Evolutionary conservation across 192 early-diverging fungal genomes (phyloP).

Genomic region (Paraglomus occultum): DNA sequence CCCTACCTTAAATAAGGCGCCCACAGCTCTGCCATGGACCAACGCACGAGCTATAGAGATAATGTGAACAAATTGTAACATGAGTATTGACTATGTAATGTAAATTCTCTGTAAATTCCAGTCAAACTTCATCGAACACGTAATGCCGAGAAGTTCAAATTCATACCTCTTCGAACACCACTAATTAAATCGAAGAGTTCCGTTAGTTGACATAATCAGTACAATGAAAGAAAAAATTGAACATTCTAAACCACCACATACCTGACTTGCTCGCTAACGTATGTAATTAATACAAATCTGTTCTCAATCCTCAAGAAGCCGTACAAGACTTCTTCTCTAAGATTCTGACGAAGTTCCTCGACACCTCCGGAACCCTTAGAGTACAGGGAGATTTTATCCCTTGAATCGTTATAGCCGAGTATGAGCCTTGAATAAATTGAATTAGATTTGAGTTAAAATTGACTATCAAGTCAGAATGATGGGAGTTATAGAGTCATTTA

Average conservation of each 20-base stretch:
- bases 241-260: constrained; percentile 27
- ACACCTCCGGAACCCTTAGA: constrained; percentile 52
- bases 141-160: no score
- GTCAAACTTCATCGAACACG: no score
- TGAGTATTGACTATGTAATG: no score
- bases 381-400: constrained; percentile 64
- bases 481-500: not conserved
- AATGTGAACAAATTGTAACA: not conserved
- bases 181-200: no score
- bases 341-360: constrained; percentile 50
- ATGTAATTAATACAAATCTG: constrained; percentile 52
- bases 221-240: constrained; percentile 5
- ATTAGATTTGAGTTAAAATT: not conserved
- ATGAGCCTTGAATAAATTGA: constrained; percentile 49
- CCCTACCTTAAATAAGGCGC: constrained; percentile 49
- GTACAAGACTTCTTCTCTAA: constrained; percentile 58
- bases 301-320: constrained; percentile 60
- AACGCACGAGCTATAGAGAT: constrained; percentile 52
- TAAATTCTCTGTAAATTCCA: no score
- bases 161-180: constrained; percentile 23
- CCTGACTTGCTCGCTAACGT: constrained; percentile 62
- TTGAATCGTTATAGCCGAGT: constrained; percentile 60
- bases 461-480: not conserved
- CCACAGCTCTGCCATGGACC: constrained; percentile 63
- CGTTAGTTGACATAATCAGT: no score